These are phyloP conservation scores for Prunus dulcis DNA, from an alignment of 306 rosid species.

Conservation along the genomic window DNA sequence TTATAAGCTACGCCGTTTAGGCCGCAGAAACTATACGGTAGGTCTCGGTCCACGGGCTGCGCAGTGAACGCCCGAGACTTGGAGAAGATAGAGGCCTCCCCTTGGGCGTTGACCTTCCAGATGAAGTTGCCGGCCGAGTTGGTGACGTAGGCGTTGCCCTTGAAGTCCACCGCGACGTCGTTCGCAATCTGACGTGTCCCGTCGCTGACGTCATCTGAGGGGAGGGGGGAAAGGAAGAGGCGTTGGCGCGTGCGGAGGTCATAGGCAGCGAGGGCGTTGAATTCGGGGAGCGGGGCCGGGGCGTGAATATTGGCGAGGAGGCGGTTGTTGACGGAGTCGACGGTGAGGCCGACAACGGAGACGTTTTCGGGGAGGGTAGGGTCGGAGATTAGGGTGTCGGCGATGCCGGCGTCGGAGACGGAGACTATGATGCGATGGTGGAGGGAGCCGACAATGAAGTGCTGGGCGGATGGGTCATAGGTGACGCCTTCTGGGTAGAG, in stretches of 20 bases:
- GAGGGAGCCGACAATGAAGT: constrained; percentile 63
- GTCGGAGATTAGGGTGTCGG: constrained; percentile 62
- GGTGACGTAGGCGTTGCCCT: constrained; percentile 83
- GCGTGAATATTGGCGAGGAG: constrained; percentile 70
- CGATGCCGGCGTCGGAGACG: constrained; percentile 71
- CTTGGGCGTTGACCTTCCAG: constrained; percentile 62
- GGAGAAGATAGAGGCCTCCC: constrained; percentile 66
- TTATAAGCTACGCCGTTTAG: constrained; percentile 72
- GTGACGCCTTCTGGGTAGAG: constrained; percentile 73
- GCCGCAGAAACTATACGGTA: constrained; percentile 43
- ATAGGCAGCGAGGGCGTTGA: constrained; percentile 83
- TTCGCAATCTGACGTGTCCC: constrained; percentile 39
- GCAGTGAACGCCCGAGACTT: constrained; percentile 45
- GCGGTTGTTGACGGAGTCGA: constrained; percentile 54
- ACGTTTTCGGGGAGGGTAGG: constrained; percentile 59
- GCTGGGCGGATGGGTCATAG: constrained; percentile 66
- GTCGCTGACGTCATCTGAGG: constrained; percentile 15
- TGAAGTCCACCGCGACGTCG: constrained; percentile 64
- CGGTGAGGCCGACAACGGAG: constrained; percentile 58
- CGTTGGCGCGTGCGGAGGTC: constrained; percentile 56
- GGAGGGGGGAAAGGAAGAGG: constrained; percentile 56
- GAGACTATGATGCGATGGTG: constrained; percentile 49
- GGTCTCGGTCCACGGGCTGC: constrained; percentile 29
- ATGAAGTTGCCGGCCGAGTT: constrained; percentile 59
- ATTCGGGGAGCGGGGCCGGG: constrained; percentile 33